Evolutionary conservation across 768 basidiomycete species (phyloP).

Genomic region (Kwoniella pini): DNA sequence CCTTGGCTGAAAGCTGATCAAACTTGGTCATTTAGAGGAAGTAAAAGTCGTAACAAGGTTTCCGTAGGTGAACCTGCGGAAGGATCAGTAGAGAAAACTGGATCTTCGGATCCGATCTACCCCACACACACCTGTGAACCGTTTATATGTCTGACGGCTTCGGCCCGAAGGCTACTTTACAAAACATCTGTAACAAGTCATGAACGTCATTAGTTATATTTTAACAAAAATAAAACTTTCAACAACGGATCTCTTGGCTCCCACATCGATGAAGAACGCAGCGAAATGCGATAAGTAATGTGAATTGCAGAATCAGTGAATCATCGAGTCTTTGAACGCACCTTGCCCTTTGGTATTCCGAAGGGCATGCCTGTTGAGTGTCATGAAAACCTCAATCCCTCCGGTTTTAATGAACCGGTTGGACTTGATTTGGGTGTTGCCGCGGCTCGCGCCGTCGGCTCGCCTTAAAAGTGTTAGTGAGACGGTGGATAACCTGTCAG

Average conservation of each 20-base stretch:
- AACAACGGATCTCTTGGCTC: conserved; percentile 75
- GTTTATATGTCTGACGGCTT: conserved; percentile 3
- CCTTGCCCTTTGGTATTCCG: conserved; percentile 75
- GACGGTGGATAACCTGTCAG: conserved; percentile 26
- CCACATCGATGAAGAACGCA: conserved; percentile 79
- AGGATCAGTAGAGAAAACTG: conserved; percentile 63
- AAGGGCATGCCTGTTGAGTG: conserved; percentile 68
- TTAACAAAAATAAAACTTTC: conserved; percentile 58
- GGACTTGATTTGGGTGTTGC: conserved; percentile 44
- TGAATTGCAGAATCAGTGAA: conserved; percentile 81
- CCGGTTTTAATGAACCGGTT: conserved; percentile 25
- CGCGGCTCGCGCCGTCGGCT: conserved; percentile 31
- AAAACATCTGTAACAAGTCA: conserved; percentile 34
- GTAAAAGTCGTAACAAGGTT: conserved; percentile 81
- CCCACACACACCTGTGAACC: conserved; percentile 60
- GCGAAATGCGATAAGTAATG: conserved; percentile 79
- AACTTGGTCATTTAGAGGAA: conserved; percentile 83
- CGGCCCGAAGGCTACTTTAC: conserved; percentile 16
- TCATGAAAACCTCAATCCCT: conserved; percentile 55
- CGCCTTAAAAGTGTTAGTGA: conserved; percentile 61
- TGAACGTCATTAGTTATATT: conserved; percentile 44
- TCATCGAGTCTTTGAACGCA: conserved; percentile 83
- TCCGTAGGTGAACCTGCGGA: conserved; percentile 80
- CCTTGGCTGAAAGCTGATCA: conserved; percentile 66
- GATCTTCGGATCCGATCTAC: conserved; percentile 56